Conservation (phyloP, 2,329 filamentous ascomycete genomes). For the Mariannaea elegans region DNA sequence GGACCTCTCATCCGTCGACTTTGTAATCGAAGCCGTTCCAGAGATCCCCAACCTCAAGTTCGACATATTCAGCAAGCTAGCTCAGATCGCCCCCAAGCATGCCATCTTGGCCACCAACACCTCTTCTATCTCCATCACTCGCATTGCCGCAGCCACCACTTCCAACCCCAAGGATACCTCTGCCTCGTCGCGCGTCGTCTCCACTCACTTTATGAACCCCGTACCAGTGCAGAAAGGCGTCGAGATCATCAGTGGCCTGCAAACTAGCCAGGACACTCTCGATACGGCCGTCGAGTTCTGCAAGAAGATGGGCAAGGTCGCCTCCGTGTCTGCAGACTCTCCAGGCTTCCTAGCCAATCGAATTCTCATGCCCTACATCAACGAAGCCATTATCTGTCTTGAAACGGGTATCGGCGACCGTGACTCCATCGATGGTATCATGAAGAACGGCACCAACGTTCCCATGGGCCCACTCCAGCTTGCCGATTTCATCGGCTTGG, state of each 20-base stretch:
- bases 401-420: conserved; percentile 90
- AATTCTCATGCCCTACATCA: conserved; percentile 99
- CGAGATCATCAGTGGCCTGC: conserved; percentile 94
- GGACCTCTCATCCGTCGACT: conserved; percentile 84
- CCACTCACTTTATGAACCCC: conserved; percentile 99
- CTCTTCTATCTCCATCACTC: conserved; percentile 97
- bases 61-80: conserved; percentile 85
- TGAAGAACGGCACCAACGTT: conserved; percentile 99
- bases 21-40: conserved; percentile 97
- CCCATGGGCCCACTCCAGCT: conserved; percentile 96
- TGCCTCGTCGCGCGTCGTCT: conserved; percentile 86
- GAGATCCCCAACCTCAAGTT: conserved; percentile 90
- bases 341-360: conserved; percentile 96
- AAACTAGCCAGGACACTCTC: conserved; percentile 85
- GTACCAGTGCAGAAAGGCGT: conserved; percentile 97
- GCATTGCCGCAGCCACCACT: conserved; percentile 88
- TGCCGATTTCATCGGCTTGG: conserved; percentile 96
- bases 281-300: conserved; percentile 87
- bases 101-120: conserved; percentile 97
- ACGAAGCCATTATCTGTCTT: conserved; percentile 94
- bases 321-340: conserved; percentile 86
- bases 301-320: conserved; percentile 90
- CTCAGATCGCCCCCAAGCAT: conserved; percentile 82
- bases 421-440: conserved; percentile 95
- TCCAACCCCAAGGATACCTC: conserved; percentile 81